phyloP scores from a whole-genome alignment of 2,329 filamentous ascomycete species.

The Calonectria hongkongensis region DNA sequence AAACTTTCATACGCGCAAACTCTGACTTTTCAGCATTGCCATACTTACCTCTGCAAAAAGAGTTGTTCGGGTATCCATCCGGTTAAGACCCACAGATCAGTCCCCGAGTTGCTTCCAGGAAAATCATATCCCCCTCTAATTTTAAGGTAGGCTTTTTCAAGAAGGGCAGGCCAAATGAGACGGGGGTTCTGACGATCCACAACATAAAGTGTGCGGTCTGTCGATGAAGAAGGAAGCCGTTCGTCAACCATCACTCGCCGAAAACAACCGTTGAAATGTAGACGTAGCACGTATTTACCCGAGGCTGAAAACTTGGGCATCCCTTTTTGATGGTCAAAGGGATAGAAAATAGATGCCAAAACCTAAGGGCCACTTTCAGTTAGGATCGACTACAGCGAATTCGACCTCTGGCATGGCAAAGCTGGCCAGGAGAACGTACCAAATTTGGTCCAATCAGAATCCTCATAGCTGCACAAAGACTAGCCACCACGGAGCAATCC shows the following conservation, averaged over 20 bases:
- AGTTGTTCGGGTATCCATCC: conserved; percentile 98
- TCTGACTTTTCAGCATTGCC: neutral
- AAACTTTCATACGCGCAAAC: neutral
- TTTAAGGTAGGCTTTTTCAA: conserved; percentile 98
- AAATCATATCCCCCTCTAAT: conserved; percentile 97
- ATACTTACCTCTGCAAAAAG: conserved; percentile 83
- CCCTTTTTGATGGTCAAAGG: conserved; percentile 77
- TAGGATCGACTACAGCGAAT: conserved; percentile 14
- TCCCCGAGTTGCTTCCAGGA: conserved; percentile 96
- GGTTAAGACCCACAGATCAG: conserved; percentile 92
- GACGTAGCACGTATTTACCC: conserved; percentile 92
- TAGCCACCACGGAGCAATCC: conserved; percentile 97
- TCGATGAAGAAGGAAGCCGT: conserved; percentile 85
- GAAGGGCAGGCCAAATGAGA: conserved; percentile 92
- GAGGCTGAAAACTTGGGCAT: conserved; percentile 81
- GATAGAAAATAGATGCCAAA: conserved; percentile 83
- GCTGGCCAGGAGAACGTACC: conserved; percentile 65
- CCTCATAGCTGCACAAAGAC: conserved; percentile 87
- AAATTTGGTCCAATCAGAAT: conserved; percentile 80
- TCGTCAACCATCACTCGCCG: conserved; percentile 93
- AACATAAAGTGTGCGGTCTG: conserved; percentile 86
- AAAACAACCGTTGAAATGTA: conserved; percentile 97
- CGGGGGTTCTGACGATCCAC: conserved; percentile 87
- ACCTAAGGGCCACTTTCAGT: conserved; percentile 69
- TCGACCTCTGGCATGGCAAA: neutral